Base-by-base conservation (phyloP, 805 yeast genomes). In the Zygoascus bituminiphila region DNA sequence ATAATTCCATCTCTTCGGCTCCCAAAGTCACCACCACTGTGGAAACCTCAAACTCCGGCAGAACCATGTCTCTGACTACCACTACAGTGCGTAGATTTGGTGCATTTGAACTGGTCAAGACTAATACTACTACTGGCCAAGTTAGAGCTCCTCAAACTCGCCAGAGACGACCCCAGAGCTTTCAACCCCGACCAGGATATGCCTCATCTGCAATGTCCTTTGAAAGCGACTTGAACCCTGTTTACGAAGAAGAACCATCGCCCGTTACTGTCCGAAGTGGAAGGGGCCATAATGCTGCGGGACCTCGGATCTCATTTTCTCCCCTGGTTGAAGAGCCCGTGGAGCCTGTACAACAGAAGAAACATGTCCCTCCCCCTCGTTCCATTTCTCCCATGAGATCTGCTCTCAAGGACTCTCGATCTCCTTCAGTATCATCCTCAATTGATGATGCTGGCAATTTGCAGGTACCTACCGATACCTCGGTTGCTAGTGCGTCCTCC, bases 41-140 rank as follows among this genome's bases (percentile, higher is more conserved):
- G 7, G 44, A 41, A 25, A 41, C 36, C 17, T 24, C 35, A 19
- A 56, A 58, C 48, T 54, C 61, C 15, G 69, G 65, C 41, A 57
- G 70, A 25, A 62, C 70, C 6, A 54, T 63, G 58, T 63, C 67
- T 15, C 52, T 66, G 20, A 66, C 70, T 17, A 64, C 67, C 22
- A 63, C 68, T 5, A 66, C 69, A 1, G 57, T 65, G 31, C 61
- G 65, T 31, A 63, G 60, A 29, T 49, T 63, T 53, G 70, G 70
- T 44, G 57, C 67, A 14, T 66, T 65, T 51, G 64, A 65, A 53
- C 51, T 66, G 25, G 58, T 61, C 22, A 57, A 58, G 42, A 62
- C 64, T 12, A 60, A 61, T 48, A 59, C 62, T 21, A 54, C 51
- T 14, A 55, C 57, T 10, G 33, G 21, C 20, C 40, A 42, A 47